Conservation (phyloP, 2,329 filamentous ascomycete species). For the Botrytis aclada region DNA sequence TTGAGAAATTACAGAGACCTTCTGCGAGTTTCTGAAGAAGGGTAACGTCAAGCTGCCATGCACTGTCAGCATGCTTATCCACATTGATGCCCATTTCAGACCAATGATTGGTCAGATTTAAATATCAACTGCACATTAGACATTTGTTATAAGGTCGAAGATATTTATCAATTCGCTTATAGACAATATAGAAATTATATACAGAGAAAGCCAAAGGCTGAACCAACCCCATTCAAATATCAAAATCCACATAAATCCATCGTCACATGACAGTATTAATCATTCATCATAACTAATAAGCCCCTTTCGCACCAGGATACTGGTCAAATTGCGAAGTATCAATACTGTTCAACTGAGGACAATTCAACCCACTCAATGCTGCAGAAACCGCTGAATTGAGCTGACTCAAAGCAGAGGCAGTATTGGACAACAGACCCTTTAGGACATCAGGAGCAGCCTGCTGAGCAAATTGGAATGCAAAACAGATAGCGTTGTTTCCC, state of each 20-base stretch:
- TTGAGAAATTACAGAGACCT: background rate
- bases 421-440: constrained; percentile 38
- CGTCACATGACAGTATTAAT: background rate
- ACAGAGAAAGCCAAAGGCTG: background rate
- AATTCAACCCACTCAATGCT: constrained; percentile 1
- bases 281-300: background rate
- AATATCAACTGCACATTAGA: background rate
- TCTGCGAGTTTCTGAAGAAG: background rate
- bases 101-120: background rate
- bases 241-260: background rate
- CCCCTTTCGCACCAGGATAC: constrained; percentile 18
- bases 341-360: constrained; percentile 16
- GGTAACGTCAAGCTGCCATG: background rate
- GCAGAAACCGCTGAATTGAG: constrained; percentile 13
- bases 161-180: background rate
- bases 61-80: background rate
- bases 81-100: background rate
- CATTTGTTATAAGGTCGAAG: background rate
- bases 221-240: background rate
- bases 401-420: constrained; percentile 37
- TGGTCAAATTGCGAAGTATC: constrained; percentile 17
- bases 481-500: constrained; percentile 49
- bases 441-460: constrained; percentile 44
- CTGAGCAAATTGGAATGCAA: constrained; percentile 41
- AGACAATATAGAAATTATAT: background rate